Evolutionary conservation across 257 asterid species (phyloP).

Genomic region (Solanum piurae): DNA sequence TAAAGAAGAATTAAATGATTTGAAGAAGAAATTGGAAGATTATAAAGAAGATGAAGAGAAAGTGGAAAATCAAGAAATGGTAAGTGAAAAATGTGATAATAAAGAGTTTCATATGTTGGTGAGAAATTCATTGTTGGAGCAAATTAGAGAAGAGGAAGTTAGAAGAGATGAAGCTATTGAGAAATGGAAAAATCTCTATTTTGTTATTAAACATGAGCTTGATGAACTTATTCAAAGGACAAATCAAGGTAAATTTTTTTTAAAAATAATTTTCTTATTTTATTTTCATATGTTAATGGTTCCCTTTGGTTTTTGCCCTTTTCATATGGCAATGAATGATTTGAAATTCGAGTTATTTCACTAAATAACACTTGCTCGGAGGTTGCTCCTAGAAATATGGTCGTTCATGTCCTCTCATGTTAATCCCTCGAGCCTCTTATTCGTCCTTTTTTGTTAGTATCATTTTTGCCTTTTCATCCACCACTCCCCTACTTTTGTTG

Average conservation of each 20-base stretch:
- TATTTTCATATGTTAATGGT: neutral
- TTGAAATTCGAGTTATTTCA: neutral
- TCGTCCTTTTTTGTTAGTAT: neutral
- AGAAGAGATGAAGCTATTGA: constrained; percentile 57
- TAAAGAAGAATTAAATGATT: constrained; percentile 33
- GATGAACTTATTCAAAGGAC: constrained; percentile 71
- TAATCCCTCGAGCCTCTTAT: neutral
- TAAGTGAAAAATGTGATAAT: neutral
- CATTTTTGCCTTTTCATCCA: neutral
- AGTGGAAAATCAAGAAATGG: neutral
- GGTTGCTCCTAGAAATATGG: neutral
- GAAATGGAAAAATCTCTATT: constrained; percentile 84
- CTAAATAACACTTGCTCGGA: neutral
- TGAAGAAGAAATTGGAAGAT: constrained; percentile 26
- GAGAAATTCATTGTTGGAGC: constrained; percentile 3
- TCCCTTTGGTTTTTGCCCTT: neutral
- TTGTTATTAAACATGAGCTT: constrained; percentile 72
- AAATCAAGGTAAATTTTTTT: constrained; percentile 26
- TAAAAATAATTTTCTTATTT: neutral
- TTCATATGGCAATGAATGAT: neutral
- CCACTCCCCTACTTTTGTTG: neutral
- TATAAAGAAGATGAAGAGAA: constrained; percentile 4
- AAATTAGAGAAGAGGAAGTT: constrained; percentile 14
- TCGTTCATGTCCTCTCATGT: neutral
- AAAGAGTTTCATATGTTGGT: neutral